Base-by-base conservation (phyloP, 2,329 filamentous ascomycete species). In the Chaetomium sp. region DNA sequence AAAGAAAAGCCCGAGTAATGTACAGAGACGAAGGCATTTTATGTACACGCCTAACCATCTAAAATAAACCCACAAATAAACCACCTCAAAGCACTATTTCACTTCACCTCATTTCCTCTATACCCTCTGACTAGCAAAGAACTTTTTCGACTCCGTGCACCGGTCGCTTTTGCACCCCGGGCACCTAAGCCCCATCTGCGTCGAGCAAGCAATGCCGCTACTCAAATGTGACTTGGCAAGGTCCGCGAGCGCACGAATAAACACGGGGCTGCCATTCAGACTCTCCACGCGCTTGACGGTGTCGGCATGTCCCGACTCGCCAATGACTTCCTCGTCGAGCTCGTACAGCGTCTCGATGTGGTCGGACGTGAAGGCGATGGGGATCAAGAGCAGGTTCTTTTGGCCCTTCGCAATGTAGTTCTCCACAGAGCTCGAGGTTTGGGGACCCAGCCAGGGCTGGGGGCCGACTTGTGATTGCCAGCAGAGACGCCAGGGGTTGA, bases 401-500 rank as follows among this genome's bases (percentile, higher is more conserved):
- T 96, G 89, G 0, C 92, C 94, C 72, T 94, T 91, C 68, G 88
- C 84, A 62, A 97, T 85, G 68, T 96, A 95, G 58, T 90, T 81
- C 68, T 91, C 85, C 9, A 99, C 94, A 0, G 91, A 92, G 62
- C 87, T 84, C 58, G 86, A 85, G 0, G 94, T 99, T 71, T 99
- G 94, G 9, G 94, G 91, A 27, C 94, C 94, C 7, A 99, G 79
- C 94, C 94, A 99, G 19, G 94, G 88, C 34, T 87, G 89, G 0
- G 95, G 94, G 6, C 95, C 94, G 60, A 99, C 94, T 73, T 99
- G 94, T 5, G 91, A 96, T 72, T 99, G 94, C 94, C 94, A 99
- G 67, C 91, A 94, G 14, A 99, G 79, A 53, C 94, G 86, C 73
- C 96, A 97, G 5, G 88, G 89, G 73, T 99, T 94, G 59, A 84